Evolutionary conservation across 768 basidiomycete species (phyloP).

Genomic region (Trametes coccinea): DNA sequence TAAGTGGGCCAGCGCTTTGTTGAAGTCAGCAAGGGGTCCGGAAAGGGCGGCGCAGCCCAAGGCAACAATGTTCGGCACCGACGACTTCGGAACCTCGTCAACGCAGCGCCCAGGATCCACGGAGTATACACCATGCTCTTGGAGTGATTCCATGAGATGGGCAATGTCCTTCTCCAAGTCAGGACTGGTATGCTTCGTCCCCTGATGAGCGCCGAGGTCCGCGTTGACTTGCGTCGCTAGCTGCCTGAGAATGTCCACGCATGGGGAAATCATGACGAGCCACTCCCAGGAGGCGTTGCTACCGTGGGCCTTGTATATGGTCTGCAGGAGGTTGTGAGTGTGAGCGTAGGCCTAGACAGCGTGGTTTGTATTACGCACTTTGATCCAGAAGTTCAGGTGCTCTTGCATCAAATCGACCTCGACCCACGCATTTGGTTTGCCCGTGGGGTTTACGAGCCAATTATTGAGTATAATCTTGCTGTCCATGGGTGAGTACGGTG

Average conservation of each 20-base stretch:
- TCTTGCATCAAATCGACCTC: slow-evolving; percentile 38
- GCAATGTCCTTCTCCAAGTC: slow-evolving; percentile 35
- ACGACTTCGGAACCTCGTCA: slow-evolving; percentile 21
- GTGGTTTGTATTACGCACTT: slow-evolving; percentile 23
- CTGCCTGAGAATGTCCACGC: slow-evolving; percentile 29
- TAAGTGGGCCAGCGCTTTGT: slow-evolving; percentile 23
- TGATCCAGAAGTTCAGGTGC: slow-evolving; percentile 37
- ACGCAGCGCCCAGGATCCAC: slow-evolving; percentile 20
- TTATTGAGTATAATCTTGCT: slow-evolving; percentile 34
- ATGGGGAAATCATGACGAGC: slow-evolving; percentile 35
- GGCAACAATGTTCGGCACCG: slow-evolving; percentile 22
- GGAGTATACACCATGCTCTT: slow-evolving; percentile 27
- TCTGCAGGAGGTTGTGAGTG: slow-evolving; percentile 6
- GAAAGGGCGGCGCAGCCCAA: slow-evolving; percentile 25
- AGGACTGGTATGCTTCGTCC: slow-evolving; percentile 32
- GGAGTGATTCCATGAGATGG: slow-evolving; percentile 27
- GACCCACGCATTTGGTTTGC: slow-evolving; percentile 26
- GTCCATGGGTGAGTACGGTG: not conserved
- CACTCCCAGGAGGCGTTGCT: slow-evolving; percentile 38
- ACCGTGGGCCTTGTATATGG: slow-evolving; percentile 35
- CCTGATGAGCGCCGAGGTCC: slow-evolving; percentile 33
- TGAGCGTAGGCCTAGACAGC: not conserved
- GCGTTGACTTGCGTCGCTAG: slow-evolving; percentile 30
- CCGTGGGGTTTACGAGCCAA: slow-evolving; percentile 36
- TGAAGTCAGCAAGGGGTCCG: slow-evolving; percentile 31